Evolutionary conservation across 371 early-diverging fungal species (phyloP).

Genomic region (Fennellomyces sp.): DNA sequence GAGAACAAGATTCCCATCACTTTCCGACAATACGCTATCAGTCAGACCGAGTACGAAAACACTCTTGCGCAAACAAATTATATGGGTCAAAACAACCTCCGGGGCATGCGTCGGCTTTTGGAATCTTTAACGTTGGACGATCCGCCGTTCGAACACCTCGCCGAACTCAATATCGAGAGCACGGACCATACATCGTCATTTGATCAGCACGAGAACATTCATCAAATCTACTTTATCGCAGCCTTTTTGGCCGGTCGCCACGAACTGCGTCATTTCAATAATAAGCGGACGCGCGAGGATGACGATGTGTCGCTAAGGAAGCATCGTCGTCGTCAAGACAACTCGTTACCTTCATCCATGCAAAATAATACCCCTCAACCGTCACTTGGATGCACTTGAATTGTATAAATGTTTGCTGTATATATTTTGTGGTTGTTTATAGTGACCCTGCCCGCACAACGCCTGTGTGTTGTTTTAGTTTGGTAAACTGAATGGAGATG

Average conservation of each 20-base stretch:
- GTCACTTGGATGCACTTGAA: constrained; percentile 8
- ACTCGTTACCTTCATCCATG: background rate
- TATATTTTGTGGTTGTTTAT: no score
- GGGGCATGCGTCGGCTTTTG: constrained; percentile 17
- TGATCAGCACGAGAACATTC: constrained; percentile 17
- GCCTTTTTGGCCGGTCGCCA: constrained; percentile 24
- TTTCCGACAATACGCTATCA: constrained; percentile 39
- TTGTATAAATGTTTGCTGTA: no score
- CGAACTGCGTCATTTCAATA: background rate
- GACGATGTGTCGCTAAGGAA: background rate
- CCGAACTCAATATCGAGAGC: constrained; percentile 20
- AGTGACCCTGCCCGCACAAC: no score
- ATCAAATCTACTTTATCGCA: constrained; percentile 21
- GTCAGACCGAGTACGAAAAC: constrained; percentile 20
- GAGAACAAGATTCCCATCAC: constrained; percentile 46
- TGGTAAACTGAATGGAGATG: no score
- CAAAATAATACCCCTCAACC: constrained; percentile 1
- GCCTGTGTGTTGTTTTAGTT: no score
- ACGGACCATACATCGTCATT: constrained; percentile 13
- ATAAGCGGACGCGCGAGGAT: constrained; percentile 11
- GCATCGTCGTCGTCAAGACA: constrained; percentile 18
- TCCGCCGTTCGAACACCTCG: constrained; percentile 45
- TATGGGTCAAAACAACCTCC: constrained; percentile 26
- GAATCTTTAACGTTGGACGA: constrained; percentile 32
- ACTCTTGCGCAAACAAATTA: constrained; percentile 21